phyloP scores from a whole-genome alignment of 192 early-diverging fungal species.

The Allomyces arbusculus region DNA sequence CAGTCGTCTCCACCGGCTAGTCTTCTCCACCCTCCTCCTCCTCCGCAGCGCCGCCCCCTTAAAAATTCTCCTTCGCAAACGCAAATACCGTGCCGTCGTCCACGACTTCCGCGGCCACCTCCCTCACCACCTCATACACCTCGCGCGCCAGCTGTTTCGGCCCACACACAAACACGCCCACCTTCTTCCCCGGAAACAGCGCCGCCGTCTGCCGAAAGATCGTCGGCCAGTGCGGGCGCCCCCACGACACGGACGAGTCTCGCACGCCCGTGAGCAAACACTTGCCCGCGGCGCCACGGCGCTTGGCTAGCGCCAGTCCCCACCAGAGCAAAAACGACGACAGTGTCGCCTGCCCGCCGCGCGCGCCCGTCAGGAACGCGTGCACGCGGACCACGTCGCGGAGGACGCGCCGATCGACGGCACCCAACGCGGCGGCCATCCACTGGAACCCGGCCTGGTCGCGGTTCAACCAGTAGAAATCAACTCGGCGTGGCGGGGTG shows the following conservation, averaged over 20 bases:
- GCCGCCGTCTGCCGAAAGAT: constrained; percentile 20
- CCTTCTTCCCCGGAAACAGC: constrained; percentile 30
- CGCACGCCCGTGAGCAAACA: constrained; percentile 24
- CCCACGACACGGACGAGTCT: constrained; percentile 16
- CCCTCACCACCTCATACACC: background rate
- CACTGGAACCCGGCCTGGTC: constrained; percentile 38
- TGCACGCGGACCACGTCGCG: constrained; percentile 41
- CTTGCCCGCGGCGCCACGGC: constrained; percentile 17
- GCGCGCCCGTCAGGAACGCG: constrained; percentile 45
- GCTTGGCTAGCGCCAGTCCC: constrained; percentile 25
- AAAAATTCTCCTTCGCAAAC: background rate
- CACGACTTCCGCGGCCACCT: background rate
- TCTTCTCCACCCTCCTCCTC: too few relatives aligned
- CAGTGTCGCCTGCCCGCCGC: constrained; percentile 33
- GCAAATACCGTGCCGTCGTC: background rate
- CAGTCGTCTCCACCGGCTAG: too few relatives aligned
- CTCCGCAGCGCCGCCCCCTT: background rate
- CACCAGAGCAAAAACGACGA: constrained; percentile 5
- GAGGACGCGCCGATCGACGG: constrained; percentile 39
- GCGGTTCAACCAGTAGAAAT: background rate
- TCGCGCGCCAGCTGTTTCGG: constrained; percentile 9
- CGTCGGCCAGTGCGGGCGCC: constrained; percentile 25
- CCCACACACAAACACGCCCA: constrained; percentile 62
- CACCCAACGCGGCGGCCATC: constrained; percentile 54
- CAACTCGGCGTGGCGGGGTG: background rate